Conservation (phyloP, 83 land plant genomes). For the Thuja plicata region DNA sequence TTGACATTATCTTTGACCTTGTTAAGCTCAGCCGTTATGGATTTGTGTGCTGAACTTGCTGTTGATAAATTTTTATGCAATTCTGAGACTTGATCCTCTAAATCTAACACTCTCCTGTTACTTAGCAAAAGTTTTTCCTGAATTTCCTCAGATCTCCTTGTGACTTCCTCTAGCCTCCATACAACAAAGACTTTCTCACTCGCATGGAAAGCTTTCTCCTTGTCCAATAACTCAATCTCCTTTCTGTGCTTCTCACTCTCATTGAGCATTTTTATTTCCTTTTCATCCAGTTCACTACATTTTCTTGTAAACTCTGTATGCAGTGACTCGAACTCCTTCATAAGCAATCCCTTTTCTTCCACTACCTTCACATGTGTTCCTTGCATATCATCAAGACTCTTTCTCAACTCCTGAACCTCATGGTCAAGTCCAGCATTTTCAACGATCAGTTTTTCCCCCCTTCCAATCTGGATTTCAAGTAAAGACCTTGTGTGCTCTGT, state of each 20-base stretch:
- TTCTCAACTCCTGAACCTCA: neutral
- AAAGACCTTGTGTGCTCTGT: neutral
- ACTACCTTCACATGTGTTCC: neutral
- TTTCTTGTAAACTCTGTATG: neutral
- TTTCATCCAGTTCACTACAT: neutral
- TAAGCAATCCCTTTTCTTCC: slow-evolving; percentile 1
- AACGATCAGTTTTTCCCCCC: neutral
- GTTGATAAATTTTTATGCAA: neutral
- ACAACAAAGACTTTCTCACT: no score
- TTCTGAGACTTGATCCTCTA: neutral
- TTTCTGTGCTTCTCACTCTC: neutral
- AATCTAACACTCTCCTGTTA: neutral
- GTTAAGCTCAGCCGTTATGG: neutral
- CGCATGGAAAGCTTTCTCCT: neutral
- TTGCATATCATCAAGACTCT: neutral
- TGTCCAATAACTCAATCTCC: neutral
- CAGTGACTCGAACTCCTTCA: neutral
- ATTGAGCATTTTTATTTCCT: neutral
- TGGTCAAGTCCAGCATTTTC: neutral
- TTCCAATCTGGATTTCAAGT: neutral
- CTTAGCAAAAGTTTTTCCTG: neutral
- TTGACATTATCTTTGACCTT: neutral
- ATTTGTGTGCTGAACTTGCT: neutral
- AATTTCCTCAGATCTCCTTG: neutral
- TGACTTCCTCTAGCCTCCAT: neutral